phyloP scores from a whole-genome alignment of 148 eudicot species.

The Oxyria digyna region DNA sequence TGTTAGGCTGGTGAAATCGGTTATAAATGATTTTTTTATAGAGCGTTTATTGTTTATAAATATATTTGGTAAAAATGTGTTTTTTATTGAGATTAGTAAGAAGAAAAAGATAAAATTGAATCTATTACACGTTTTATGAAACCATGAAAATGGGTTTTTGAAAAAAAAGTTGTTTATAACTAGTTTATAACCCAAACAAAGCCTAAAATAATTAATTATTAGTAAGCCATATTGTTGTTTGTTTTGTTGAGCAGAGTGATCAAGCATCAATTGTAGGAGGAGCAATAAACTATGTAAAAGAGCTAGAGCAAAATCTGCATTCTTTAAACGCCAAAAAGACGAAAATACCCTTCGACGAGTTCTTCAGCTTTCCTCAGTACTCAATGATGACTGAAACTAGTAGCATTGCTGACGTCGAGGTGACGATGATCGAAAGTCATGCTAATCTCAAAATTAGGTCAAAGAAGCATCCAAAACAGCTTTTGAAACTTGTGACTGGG shows the following conservation, averaged over 20 bases:
- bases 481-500: constrained; percentile 40
- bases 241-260: constrained; percentile 17
- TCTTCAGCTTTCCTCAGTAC: constrained; percentile 51
- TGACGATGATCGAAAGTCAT: constrained; percentile 58
- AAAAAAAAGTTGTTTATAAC: too few species aligned
- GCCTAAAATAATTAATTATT: too few species aligned
- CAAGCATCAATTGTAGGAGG: constrained; percentile 46
- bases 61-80: too few species aligned
- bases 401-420: constrained; percentile 45
- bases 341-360: constrained; percentile 30
- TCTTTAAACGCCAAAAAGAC: constrained; percentile 20
- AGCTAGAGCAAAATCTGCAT: constrained; percentile 32
- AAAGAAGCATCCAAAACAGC: constrained; percentile 34
- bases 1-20: too few species aligned
- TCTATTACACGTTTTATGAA: neutral
- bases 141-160: too few species aligned
- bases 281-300: constrained; percentile 40
- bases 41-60: too few species aligned
- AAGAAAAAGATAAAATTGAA: too few species aligned
- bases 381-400: constrained; percentile 10
- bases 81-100: too few species aligned
- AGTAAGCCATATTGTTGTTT: too few species aligned
- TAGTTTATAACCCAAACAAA: too few species aligned
- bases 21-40: too few species aligned
- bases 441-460: constrained; percentile 50